Evolutionary conservation across 78 protist species (phyloP).

Genomic region (slime mould (Dictyostelium discoideum)): DNA sequence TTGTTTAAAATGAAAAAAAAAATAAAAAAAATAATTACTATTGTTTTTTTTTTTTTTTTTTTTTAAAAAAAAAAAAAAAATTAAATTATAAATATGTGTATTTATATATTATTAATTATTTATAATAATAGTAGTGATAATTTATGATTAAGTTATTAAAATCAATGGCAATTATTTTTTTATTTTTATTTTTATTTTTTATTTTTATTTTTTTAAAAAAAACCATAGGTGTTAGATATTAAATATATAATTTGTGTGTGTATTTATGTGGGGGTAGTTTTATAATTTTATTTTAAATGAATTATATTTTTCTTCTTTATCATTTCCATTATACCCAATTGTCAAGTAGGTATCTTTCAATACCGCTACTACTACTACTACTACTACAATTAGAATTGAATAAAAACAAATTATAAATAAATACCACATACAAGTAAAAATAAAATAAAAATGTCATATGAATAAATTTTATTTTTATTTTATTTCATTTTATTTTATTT

Average conservation of each 20-base stretch:
- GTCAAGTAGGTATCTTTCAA: background rate
- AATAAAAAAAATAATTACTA: background rate
- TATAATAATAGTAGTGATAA: background rate
- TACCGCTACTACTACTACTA: background rate
- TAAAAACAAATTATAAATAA: background rate
- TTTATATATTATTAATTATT: background rate
- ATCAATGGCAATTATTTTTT: background rate
- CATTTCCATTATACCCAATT: background rate
- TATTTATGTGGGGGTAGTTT: background rate
- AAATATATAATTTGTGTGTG: background rate
- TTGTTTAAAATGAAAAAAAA: no score
- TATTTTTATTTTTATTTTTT: no score
- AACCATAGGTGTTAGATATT: background rate
- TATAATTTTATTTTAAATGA: background rate
- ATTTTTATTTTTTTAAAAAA: no score
- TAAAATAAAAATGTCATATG: background rate
- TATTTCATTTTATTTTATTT: no score
- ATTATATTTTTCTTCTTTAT: background rate
- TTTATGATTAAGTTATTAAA: background rate
- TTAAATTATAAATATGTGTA: background rate
- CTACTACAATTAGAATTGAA: background rate
- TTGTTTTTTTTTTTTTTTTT: no score
- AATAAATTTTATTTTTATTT: background rate
- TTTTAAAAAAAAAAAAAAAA: no score
- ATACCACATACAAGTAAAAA: background rate